Evolutionary conservation across 768 basidiomycete genomes (phyloP).

Genomic region (Rhizopogon vinicolor): DNA sequence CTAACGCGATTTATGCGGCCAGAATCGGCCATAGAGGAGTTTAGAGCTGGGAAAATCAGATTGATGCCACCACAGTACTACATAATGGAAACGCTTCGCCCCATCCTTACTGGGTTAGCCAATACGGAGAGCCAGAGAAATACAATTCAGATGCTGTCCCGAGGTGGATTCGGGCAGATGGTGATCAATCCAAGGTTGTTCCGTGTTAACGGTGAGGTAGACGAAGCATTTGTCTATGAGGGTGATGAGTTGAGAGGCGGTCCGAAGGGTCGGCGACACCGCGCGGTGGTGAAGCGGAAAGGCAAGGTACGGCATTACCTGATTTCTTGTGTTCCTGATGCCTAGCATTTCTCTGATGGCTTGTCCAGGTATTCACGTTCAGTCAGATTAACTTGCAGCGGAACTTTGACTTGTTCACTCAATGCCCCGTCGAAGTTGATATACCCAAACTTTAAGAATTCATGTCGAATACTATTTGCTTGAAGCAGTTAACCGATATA

Average conservation of each 20-base stretch:
- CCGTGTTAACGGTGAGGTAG: slow-evolving; percentile 38
- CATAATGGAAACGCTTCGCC: slow-evolving; percentile 56
- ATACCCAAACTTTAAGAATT: background rate
- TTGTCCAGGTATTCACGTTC: slow-evolving; percentile 33
- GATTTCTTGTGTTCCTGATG: slow-evolving; percentile 18
- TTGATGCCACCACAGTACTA: slow-evolving; percentile 78
- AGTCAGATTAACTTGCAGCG: slow-evolving; percentile 49
- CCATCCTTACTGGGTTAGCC: slow-evolving; percentile 38
- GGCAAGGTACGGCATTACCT: slow-evolving; percentile 36
- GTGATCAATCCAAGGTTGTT: slow-evolving; percentile 49
- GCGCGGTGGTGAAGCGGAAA: slow-evolving; percentile 44
- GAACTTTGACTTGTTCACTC: slow-evolving; percentile 64
- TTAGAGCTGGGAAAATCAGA: slow-evolving; percentile 42
- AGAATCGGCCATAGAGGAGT: slow-evolving; percentile 45
- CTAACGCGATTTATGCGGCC: slow-evolving; percentile 65
- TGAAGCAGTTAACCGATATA: background rate
- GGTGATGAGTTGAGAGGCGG: slow-evolving; percentile 69
- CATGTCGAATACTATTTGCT: background rate
- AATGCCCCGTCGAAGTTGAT: slow-evolving; percentile 13
- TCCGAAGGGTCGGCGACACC: slow-evolving; percentile 52
- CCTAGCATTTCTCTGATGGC: background rate
- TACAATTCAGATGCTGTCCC: slow-evolving; percentile 42
- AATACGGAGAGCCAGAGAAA: slow-evolving; percentile 43
- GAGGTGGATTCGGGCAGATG: slow-evolving; percentile 56
- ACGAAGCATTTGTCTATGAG: slow-evolving; percentile 54